These are phyloP conservation scores for Aphanomyces euteiches DNA, from an alignment of 352 stramenopile species.

Conservation along the genomic window DNA sequence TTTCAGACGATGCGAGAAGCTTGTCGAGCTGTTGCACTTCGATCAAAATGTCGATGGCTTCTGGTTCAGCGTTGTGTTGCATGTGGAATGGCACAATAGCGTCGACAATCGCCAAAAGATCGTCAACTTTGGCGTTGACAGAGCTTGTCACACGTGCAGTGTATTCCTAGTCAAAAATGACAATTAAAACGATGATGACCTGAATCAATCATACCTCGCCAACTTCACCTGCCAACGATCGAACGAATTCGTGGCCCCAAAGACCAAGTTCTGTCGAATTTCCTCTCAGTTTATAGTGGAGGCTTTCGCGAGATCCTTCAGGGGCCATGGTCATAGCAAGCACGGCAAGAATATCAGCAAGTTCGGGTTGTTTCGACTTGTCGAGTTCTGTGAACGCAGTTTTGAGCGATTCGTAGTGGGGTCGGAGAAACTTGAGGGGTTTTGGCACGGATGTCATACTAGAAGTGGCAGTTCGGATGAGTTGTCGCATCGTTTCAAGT, in stretches of 20 bases:
- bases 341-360: conserved; percentile 88
- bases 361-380: conserved; percentile 50
- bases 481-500: conserved; percentile 94
- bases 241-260: conserved; percentile 99
- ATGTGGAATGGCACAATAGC: conserved; percentile 99
- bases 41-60: conserved; percentile 99
- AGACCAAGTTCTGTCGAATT: conserved; percentile 89
- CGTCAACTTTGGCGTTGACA: conserved; percentile 69
- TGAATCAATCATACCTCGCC: conserved; percentile 63
- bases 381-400: conserved; percentile 36
- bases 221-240: conserved; percentile 96
- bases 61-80: conserved; percentile 97
- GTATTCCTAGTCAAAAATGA: conserved; percentile 49
- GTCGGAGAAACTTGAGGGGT: conserved; percentile 98
- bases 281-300: conserved; percentile 88
- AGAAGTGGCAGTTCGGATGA: conserved; percentile 95
- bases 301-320: conserved; percentile 82
- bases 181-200: background rate
- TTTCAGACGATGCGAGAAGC: conserved; percentile 88
- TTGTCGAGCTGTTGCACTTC: conserved; percentile 96
- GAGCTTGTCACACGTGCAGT: conserved; percentile 58
- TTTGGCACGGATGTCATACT: conserved; percentile 99
- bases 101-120: conserved; percentile 96
- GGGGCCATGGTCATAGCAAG: conserved; percentile 99
- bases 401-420: conserved; percentile 95